phyloP scores from a whole-genome alignment of 2,329 filamentous ascomycete genomes.

The Ceratocystis diversiconidia region DNA sequence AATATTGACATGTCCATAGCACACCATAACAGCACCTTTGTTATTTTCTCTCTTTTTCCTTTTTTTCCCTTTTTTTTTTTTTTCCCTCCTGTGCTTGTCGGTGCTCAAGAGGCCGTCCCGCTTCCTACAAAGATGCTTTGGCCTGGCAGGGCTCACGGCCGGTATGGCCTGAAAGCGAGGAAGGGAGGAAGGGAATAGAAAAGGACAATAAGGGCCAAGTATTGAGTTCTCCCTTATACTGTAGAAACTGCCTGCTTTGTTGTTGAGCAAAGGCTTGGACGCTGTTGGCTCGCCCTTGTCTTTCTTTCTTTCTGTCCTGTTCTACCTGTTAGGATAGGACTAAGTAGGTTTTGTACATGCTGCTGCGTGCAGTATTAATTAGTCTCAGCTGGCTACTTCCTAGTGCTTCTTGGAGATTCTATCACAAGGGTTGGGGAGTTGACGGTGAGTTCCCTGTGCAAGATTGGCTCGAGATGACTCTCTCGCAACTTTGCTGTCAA shows the following conservation, averaged over 20 bases:
- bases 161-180: no score
- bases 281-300: neutral
- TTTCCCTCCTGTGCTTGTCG: no score
- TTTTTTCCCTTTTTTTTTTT: no score
- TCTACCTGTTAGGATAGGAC: neutral
- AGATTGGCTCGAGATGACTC: neutral
- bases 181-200: no score
- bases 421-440: neutral
- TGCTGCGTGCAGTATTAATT: neutral
- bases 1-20: neutral
- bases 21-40: neutral
- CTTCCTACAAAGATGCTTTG: no score
- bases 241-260: neutral
- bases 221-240: no score
- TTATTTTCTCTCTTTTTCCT: neutral
- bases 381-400: neutral
- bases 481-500: neutral
- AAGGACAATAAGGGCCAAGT: no score
- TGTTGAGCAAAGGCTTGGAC: neutral
- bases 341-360: neutral
- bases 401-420: neutral
- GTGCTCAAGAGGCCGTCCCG: no score
- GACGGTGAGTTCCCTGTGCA: neutral
- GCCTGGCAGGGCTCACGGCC: no score
- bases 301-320: neutral